Base-by-base conservation (phyloP, 306 rosid genomes). In the Glycine latifolia region DNA sequence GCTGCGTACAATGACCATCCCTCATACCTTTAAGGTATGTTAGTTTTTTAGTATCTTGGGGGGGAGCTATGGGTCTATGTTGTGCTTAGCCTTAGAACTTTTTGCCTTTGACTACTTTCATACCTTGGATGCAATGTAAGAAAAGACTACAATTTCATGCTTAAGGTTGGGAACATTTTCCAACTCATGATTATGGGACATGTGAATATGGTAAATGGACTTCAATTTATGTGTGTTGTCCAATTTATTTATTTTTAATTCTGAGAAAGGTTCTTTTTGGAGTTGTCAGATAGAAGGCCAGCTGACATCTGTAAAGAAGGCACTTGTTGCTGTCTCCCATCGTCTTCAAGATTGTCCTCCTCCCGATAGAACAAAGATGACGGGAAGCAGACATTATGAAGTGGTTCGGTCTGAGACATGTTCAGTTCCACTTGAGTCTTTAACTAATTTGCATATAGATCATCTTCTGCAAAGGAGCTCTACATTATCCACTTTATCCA, bases 271-370 rank as follows among this genome's bases (percentile, higher is more conserved):
- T 0, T 26, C 31, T 26, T 26, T 26, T 26, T 26, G 31, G 31
- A 26, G 31, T 26, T 26, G 2, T 84, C 91, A 95, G 99, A 90
- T 95, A 71, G 94, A 95, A 93, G 99, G 99, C 56, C 79, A 83
- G 72, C 81, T 88, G 59, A 82, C 87, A 71, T 86, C 94, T 49
- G 94, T 95, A 11, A 95, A 88, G 89, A 93, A 81, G 83, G 98
- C 95, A 72, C 93, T 95, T 68, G 37, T 95, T 84, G 95, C 98
- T 17, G 93, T 93, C 12, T 90, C 97, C 76, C 87, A 81, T 53
- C 60, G 92, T 66, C 91, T 95, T 83, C 98, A 90, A 84, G 93
- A 87, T 50, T 91, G 89, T 79, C 80, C 85, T 17, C 79, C 88
- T 13, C 67, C 71, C 68, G 95, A 91, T 68, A 91, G 89, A 84